These are phyloP conservation scores for Acanthamoeba rhysodes DNA, from an alignment of 208 protist species.

Conservation along the genomic window DNA sequence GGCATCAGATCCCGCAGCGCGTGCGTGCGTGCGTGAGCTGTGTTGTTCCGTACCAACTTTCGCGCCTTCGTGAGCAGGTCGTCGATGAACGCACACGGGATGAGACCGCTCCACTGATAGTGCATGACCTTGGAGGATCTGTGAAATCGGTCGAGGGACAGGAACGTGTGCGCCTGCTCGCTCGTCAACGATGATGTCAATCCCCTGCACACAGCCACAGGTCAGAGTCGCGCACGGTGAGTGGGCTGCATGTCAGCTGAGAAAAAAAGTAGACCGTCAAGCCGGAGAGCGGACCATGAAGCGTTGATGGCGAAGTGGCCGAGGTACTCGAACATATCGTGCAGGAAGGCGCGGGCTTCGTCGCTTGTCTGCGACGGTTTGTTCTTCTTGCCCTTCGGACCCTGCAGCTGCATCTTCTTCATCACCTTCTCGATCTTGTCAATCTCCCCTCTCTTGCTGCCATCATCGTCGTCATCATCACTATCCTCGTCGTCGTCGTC, in stretches of 20 bases:
- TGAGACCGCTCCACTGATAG: slow-evolving; percentile 10
- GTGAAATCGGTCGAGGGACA: background rate
- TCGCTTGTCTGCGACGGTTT: background rate
- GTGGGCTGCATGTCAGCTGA: background rate
- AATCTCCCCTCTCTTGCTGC: background rate
- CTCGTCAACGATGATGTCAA: background rate
- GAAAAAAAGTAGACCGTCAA: background rate
- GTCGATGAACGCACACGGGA: slow-evolving; percentile 19
- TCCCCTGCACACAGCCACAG: background rate
- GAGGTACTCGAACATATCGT: slow-evolving; percentile 47
- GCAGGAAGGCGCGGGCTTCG: background rate
- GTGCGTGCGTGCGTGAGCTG: background rate
- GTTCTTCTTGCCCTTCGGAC: background rate
- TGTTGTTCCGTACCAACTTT: background rate
- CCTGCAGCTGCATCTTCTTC: slow-evolving; percentile 6
- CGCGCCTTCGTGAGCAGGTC: slow-evolving; percentile 21
- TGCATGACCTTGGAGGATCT: background rate
- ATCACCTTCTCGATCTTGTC: background rate
- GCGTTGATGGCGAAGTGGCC: background rate
- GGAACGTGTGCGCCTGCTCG: background rate
- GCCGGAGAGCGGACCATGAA: background rate
- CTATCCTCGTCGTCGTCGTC: background rate
- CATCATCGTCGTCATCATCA: background rate
- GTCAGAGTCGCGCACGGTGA: background rate
- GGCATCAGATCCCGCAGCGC: no score